Conservation (phyloP, 1,139 yeast species). For the Protomyces gravidus region DNA sequence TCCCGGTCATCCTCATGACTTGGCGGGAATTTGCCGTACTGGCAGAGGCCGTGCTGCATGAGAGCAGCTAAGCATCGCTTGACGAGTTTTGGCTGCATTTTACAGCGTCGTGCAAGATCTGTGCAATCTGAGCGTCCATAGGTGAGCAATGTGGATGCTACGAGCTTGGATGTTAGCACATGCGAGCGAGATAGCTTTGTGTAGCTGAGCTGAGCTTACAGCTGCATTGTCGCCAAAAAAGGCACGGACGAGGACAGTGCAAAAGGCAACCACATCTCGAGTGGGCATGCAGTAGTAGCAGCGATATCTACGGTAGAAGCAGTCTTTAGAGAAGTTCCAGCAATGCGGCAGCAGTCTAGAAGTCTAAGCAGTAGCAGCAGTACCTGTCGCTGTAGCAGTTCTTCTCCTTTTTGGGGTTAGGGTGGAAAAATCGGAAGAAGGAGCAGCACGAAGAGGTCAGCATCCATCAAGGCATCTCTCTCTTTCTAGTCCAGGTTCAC, state of each 20-base stretch:
- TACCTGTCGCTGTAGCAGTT: no score
- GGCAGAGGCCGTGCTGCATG: constrained; percentile 40
- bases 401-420: no score
- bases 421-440: no score
- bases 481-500: no score
- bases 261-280: not conserved
- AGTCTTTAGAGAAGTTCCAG: not conserved
- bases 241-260: not conserved
- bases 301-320: not conserved
- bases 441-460: no score
- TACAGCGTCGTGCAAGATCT: constrained; percentile 38
- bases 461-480: not conserved
- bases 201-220: no score
- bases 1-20: constrained; percentile 21
- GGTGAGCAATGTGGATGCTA: constrained; percentile 40
- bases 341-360: not conserved
- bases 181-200: no score
- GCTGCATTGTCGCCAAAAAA: not conserved
- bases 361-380: not conserved
- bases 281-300: not conserved
- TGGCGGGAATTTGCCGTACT: constrained; percentile 40
- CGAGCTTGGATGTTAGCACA: constrained; percentile 11
- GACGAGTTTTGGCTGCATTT: constrained; percentile 39
- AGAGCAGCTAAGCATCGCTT: constrained; percentile 43
- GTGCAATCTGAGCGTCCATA: constrained; percentile 41